Evolutionary conservation across 768 basidiomycete genomes (phyloP).

Genomic region (Lanmaoa pseudosensibilis): DNA sequence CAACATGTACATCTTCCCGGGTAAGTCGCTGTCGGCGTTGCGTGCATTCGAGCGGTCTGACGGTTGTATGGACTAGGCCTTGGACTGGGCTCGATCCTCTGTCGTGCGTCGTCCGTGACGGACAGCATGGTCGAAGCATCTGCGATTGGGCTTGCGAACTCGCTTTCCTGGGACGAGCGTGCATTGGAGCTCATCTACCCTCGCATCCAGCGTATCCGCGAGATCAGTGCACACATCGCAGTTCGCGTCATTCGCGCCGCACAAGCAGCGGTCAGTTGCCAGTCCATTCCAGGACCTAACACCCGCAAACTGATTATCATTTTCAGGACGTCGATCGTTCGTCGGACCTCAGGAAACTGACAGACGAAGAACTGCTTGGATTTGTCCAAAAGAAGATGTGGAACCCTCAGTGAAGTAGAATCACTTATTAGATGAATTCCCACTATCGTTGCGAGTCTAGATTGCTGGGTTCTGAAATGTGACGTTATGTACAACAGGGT

Average conservation of each 20-base stretch:
- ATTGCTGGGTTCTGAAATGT: not conserved
- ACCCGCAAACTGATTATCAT: constrained; percentile 7
- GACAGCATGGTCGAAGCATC: constrained; percentile 89
- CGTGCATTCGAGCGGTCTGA: not conserved
- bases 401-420: constrained; percentile 46
- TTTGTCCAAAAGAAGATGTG: constrained; percentile 72
- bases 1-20: constrained; percentile 88
- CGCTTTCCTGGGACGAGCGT: constrained; percentile 70
- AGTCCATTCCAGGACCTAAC: constrained; percentile 19
- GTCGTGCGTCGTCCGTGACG: constrained; percentile 66
- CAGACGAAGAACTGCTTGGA: constrained; percentile 52
- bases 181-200: constrained; percentile 76
- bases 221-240: constrained; percentile 79
- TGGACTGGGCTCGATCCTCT: constrained; percentile 77
- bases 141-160: constrained; percentile 74
- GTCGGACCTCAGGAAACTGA: constrained; percentile 52
- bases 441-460: not conserved
- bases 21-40: constrained; percentile 29
- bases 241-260: constrained; percentile 74
- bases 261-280: constrained; percentile 62
- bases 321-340: constrained; percentile 55
- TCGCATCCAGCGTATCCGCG: constrained; percentile 77
- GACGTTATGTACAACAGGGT: constrained; percentile 8
- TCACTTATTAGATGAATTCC: not conserved
- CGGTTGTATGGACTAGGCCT: constrained; percentile 13